Base-by-base conservation (phyloP, 73 alveolate species). In the Symbiodinium natans region DNA sequence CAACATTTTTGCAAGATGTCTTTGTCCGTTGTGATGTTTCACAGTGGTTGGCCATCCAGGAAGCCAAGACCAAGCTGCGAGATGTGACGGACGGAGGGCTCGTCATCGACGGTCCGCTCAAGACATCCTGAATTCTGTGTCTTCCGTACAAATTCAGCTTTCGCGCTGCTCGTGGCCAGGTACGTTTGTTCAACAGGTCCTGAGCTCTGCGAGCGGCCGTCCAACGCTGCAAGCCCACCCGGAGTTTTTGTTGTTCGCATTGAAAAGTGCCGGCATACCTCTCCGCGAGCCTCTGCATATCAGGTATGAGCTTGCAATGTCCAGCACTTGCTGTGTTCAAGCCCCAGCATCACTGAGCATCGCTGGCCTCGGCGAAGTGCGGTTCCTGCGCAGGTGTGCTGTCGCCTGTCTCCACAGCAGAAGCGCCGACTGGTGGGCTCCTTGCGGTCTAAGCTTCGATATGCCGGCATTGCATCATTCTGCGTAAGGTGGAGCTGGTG, bases 351-450 rank as follows among this genome's bases (percentile, higher is more conserved):
- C 82, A n/a, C 33, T 0, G 36, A 68, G 27, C 29, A 9, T 3
- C 19, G 82, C 33, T 23, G 39, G 29, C 21, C 82, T 29, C 33
- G 39, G 39, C 33, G 10, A 23, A 23, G 82, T 19, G 36, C 39
- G 36, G 82, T 19, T 48, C 63, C 63, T 48, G 8, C 52, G 39
- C 38, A 90, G 97, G 97, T 92, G 13, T 92, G 98, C 85, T 92
- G 98, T 83, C 90, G 98, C 19, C 86, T 92, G 84, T 92, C 98
- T 46, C 98, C 98, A 36, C 98, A 92, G 92, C 98, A 92, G 83
- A 92, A 92, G 84, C 98, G 98, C 31, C 92, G 92, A 13, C 84
- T 92, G 98, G 98, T 48, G 77, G 5, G 86, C 31, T 36, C 25
- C 95, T 13, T 29, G 56, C 74, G 41, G 42, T 21, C 59, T 9